Evolutionary conservation across 495 filamentous ascomycete species (phyloP).

Genomic region (Aspergillus diversus): DNA sequence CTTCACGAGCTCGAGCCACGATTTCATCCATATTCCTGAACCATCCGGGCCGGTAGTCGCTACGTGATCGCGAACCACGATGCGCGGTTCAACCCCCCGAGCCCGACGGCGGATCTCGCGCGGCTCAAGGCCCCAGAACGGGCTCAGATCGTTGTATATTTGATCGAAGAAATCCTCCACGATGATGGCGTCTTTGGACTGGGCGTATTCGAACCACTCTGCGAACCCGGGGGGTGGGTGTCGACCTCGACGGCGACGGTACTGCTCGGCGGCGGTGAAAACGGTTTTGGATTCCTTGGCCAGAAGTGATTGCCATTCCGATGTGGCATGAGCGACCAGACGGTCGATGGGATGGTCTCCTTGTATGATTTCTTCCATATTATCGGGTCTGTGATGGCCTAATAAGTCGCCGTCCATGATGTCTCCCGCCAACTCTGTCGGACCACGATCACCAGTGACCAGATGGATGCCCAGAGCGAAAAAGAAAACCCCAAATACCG

Average conservation of each 20-base stretch:
- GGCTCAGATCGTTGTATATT: constrained; percentile 61
- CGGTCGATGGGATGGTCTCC: background rate
- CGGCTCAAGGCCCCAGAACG: constrained; percentile 61
- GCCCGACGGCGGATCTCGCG: constrained; percentile 42
- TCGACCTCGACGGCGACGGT: constrained; percentile 29
- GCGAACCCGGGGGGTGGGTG: constrained; percentile 64
- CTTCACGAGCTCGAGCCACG: constrained; percentile 54
- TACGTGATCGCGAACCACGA: constrained; percentile 20
- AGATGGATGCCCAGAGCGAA: no score
- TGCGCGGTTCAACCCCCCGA: constrained; percentile 12
- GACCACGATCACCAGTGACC: no score
- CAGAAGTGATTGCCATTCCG: background rate
- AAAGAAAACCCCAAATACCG: no score
- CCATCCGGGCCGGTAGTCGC: constrained; percentile 3
- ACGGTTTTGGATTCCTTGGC: background rate
- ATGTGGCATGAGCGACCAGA: background rate
- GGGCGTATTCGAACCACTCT: constrained; percentile 67
- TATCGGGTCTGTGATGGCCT: background rate
- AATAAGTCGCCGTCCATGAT: no score
- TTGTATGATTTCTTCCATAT: background rate
- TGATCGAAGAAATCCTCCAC: constrained; percentile 64
- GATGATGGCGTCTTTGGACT: constrained; percentile 47
- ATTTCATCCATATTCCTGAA: constrained; percentile 11
- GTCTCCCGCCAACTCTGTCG: no score
- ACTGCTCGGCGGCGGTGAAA: background rate